Conservation (phyloP, 192 early-diverging fungal genomes). For the Backusella westeae region DNA sequence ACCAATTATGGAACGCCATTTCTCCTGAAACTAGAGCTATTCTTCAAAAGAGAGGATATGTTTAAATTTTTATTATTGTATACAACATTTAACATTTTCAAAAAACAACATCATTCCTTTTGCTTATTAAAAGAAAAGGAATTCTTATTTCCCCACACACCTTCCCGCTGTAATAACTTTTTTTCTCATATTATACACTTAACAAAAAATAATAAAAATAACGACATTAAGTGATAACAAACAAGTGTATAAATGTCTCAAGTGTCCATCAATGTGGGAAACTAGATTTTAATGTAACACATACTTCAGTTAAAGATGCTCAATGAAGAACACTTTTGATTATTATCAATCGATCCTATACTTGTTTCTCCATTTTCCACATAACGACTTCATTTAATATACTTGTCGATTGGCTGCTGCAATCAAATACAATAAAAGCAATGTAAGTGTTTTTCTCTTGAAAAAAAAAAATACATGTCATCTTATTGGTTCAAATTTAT, state of each 20-base stretch:
- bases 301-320: no score
- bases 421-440: no score
- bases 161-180: neutral
- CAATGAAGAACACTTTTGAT: no score
- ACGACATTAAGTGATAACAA: no score
- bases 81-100: neutral
- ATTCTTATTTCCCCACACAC: neutral
- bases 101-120: neutral
- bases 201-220: neutral
- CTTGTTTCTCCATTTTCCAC: no score
- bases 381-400: no score
- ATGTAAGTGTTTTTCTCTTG: no score
- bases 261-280: neutral
- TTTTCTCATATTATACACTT: neutral
- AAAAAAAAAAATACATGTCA: no score
- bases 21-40: slow-evolving; percentile 42
- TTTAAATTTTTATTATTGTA: slow-evolving; percentile 17
- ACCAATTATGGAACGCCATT: slow-evolving; percentile 57
- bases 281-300: no score
- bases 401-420: no score
- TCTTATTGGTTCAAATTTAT: neutral
- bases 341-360: no score
- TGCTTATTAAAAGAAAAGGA: neutral
- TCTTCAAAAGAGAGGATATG: slow-evolving; percentile 30
- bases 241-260: neutral